Percentiles rank a stretch among this genome's conserved stretches.
Conservation (phyloP, 2,329 filamentous ascomycete genomes). For the Botrytis byssoidea region DNA sequence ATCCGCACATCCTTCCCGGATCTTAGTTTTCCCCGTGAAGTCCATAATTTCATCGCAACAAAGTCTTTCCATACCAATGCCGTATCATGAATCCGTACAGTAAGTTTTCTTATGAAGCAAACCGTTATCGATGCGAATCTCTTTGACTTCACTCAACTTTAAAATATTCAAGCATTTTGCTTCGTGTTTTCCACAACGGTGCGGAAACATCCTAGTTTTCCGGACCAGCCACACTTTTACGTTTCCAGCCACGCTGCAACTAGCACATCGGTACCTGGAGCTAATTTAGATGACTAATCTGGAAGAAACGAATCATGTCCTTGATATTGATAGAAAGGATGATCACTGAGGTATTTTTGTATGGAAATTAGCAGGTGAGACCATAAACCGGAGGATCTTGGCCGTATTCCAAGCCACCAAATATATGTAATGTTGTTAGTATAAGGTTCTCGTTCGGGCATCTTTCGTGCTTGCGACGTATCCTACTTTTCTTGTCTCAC, state of each 20-base stretch:
- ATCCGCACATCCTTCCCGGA: background rate
- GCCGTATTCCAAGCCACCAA: constrained; percentile 10
- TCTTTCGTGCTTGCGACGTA: background rate
- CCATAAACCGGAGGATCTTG: background rate
- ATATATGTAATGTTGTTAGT: constrained; percentile 2
- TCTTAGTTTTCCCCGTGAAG: background rate
- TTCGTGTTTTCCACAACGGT: background rate
- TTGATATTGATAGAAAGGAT: background rate
- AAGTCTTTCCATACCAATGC: too few species aligned
- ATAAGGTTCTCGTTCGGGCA: background rate
- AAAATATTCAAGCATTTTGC: background rate
- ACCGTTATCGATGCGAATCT: background rate
- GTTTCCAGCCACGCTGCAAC: background rate
- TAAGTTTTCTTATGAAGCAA: background rate
- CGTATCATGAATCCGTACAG: background rate
- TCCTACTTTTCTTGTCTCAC: background rate
- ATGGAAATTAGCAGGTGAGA: background rate
- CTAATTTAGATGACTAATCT: background rate
- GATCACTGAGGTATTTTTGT: background rate
- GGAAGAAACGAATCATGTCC: constrained; percentile 9
- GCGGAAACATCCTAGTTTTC: background rate
- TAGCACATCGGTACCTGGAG: background rate
- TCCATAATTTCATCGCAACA: background rate
- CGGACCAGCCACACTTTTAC: background rate
- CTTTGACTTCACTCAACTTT: background rate